Conservation (phyloP, 768 basidiomycete genomes). For the Amanita rubescens region DNA sequence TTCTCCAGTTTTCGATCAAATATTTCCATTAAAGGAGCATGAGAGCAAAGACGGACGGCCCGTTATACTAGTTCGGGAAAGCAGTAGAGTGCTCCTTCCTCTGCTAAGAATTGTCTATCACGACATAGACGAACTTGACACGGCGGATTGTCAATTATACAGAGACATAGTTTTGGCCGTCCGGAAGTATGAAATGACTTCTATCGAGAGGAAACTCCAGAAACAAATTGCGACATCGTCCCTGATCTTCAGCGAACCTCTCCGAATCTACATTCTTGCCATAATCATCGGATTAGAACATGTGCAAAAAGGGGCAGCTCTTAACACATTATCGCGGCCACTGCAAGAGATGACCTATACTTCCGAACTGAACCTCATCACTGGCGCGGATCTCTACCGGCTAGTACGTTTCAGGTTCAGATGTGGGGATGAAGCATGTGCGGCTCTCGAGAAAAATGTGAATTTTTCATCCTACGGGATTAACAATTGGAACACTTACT, state of each 20-base stretch:
- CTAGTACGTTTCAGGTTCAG: neutral
- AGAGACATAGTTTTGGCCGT: neutral
- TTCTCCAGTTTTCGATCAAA: neutral
- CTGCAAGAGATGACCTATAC: neutral
- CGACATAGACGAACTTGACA: neutral
- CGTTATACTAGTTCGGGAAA: neutral
- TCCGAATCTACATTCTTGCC: neutral
- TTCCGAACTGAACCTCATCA: neutral
- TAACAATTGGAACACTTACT: neutral
- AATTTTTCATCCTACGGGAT: neutral
- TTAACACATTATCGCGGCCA: neutral
- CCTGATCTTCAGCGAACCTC: neutral
- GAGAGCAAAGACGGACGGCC: neutral
- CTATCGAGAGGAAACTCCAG: neutral
- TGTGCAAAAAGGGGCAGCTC: neutral
- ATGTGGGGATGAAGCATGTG: neutral
- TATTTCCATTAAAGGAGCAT: neutral
- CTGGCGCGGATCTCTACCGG: constrained; percentile 1
- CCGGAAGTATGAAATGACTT: neutral
- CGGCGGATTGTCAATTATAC: neutral
- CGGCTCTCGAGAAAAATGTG: neutral
- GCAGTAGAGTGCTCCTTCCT: neutral
- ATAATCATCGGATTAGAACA: neutral
- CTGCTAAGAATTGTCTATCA: constrained; percentile 1
- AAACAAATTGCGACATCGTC: neutral